phyloP scores from a whole-genome alignment of 192 early-diverging fungal species.

The Podila clonocystis region DNA sequence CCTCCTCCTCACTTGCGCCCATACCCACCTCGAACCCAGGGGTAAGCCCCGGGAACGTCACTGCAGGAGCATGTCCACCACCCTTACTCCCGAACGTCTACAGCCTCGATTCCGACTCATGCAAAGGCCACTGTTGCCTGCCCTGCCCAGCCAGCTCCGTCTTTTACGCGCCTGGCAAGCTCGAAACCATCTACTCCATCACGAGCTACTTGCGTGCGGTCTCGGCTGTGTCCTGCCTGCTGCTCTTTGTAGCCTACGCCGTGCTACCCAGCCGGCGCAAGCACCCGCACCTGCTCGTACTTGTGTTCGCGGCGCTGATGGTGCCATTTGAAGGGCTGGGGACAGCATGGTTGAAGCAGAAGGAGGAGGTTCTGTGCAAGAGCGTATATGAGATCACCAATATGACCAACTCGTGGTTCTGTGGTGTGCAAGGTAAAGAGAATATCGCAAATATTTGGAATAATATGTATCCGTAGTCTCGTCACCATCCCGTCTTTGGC shows the following conservation, averaged over 20 bases:
- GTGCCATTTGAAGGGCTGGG: conserved; percentile 18
- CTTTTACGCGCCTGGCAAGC: conserved; percentile 23
- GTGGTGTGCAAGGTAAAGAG: conserved; percentile 38
- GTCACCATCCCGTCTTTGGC: too few species aligned
- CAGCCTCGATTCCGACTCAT: conserved; percentile 3
- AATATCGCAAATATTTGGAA: background rate
- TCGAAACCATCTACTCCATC: conserved; percentile 20
- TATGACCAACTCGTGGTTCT: conserved; percentile 44
- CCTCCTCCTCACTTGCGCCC: background rate
- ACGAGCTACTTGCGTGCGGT: conserved; percentile 17
- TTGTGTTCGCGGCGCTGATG: conserved; percentile 10
- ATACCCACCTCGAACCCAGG: background rate
- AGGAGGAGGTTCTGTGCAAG: conserved; percentile 26
- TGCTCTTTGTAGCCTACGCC: conserved; percentile 4
- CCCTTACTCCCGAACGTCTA: conserved; percentile 20
- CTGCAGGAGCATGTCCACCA: conserved; percentile 16
- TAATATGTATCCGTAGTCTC: background rate
- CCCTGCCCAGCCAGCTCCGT: conserved; percentile 25
- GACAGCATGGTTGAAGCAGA: conserved; percentile 21
- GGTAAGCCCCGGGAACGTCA: too few species aligned
- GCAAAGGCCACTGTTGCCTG: conserved; percentile 24
- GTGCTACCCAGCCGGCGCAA: conserved; percentile 21
- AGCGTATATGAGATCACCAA: conserved; percentile 14
- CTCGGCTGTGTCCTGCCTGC: conserved; percentile 11
- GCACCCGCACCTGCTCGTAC: conserved; percentile 33